phyloP scores from a whole-genome alignment of 257 asterid genomes.

The Solanum virginianum region DNA sequence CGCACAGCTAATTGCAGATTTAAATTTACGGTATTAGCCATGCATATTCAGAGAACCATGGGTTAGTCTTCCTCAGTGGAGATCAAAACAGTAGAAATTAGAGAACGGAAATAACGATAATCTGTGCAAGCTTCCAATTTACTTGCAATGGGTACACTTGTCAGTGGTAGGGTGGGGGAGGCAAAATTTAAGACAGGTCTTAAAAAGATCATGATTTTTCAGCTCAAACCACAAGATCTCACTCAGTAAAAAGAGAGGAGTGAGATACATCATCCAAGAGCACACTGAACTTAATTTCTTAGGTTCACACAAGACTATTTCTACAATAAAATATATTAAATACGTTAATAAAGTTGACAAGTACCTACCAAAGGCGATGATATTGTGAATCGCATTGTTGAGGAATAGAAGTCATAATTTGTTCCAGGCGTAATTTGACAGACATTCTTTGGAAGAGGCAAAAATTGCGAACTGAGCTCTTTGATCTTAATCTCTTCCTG shows the following conservation, averaged over 20 bases:
- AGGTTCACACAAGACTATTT: not conserved
- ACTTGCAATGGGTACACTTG: not conserved
- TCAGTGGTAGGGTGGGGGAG: not conserved
- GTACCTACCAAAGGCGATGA: constrained; percentile 80
- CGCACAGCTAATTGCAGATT: not conserved
- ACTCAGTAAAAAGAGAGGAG: not conserved
- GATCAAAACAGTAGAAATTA: not conserved
- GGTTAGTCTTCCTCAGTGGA: not conserved
- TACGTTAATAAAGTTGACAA: not conserved
- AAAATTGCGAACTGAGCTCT: constrained; percentile 51
- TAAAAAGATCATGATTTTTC: not conserved
- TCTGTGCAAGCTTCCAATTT: not conserved
- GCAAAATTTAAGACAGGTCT: not conserved
- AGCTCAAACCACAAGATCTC: not conserved
- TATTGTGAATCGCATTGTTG: constrained; percentile 78
- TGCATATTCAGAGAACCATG: not conserved
- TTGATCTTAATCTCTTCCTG: constrained; percentile 57
- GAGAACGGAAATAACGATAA: not conserved
- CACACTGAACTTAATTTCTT: not conserved
- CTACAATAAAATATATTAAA: not conserved
- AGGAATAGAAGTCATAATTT: constrained; percentile 78
- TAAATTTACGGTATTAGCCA: not conserved
- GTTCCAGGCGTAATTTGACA: constrained; percentile 82
- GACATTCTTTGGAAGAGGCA: constrained; percentile 83
- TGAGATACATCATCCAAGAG: not conserved